phyloP scores from a whole-genome alignment of 306 rosid genomes.

The Sechiopsis laciniata region DNA sequence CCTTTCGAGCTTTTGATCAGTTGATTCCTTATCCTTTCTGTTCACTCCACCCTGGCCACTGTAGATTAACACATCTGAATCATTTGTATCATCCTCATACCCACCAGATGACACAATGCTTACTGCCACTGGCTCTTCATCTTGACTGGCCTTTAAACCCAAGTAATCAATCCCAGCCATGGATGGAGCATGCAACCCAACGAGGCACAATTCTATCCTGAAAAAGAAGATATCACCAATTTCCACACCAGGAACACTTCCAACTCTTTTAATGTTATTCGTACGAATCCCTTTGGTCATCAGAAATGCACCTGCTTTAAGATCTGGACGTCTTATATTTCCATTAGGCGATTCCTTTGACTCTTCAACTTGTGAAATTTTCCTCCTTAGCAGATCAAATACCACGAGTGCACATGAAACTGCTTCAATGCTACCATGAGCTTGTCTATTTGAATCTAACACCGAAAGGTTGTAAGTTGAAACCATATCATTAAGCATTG shows the following conservation, averaged over 20 bases:
- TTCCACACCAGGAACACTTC: constrained; percentile 76
- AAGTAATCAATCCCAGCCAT: constrained; percentile 94
- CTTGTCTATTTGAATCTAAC: constrained; percentile 38
- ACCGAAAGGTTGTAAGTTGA: constrained; percentile 35
- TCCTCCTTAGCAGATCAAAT: constrained; percentile 63
- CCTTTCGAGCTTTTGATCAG: constrained; percentile 95
- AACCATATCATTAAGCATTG: constrained; percentile 41
- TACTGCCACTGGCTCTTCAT: constrained; percentile 81
- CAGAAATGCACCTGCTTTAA: constrained; percentile 57
- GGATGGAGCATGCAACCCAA: constrained; percentile 76
- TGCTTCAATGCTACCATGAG: constrained; percentile 48
- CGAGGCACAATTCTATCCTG: constrained; percentile 74
- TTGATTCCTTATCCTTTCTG: constrained; percentile 52
- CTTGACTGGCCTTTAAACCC: constrained; percentile 49
- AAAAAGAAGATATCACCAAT: constrained; percentile 86
- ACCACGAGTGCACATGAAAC: constrained; percentile 42
- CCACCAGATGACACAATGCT: constrained; percentile 96
- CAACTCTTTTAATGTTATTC: constrained; percentile 54
- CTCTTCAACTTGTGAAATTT: constrained; percentile 63
- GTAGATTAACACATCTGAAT: constrained; percentile 67
- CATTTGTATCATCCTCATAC: constrained; percentile 68
- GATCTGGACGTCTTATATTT: constrained; percentile 64
- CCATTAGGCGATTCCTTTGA: constrained; percentile 43
- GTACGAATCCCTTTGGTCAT: constrained; percentile 73
- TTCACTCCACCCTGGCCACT: constrained; percentile 86